A percentile compares a stretch with the other conserved stretches of the same genome.
Evolutionary conservation across 371 early-diverging fungal genomes (phyloP).

Genomic region (Haplosporangium sp.): DNA sequence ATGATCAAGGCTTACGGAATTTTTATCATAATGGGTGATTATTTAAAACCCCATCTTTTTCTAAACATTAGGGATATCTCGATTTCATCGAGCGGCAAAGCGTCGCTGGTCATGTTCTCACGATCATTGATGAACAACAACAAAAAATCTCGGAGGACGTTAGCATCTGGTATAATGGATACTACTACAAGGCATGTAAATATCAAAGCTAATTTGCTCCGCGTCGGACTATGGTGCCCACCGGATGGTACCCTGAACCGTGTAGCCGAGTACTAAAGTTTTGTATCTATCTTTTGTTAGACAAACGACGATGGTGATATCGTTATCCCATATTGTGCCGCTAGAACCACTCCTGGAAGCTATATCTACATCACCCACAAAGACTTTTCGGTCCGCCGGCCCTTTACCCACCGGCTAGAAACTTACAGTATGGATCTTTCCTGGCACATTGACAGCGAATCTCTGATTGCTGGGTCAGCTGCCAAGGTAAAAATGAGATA

Average conservation of each 20-base stretch:
- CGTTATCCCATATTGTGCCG: conserved; percentile 57
- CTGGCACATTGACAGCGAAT: conserved; percentile 63
- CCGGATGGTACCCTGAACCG: background rate
- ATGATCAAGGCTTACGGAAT: background rate
- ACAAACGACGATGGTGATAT: conserved; percentile 58
- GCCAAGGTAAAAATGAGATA: conserved; percentile 52
- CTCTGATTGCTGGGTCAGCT: conserved; percentile 55
- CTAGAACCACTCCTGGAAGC: background rate
- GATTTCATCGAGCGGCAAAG: conserved; percentile 60
- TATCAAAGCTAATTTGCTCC: background rate
- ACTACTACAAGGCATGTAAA: conserved; percentile 58
- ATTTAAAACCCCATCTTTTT: background rate
- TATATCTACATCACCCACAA: conserved; percentile 54
- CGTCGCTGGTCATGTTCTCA: conserved; percentile 62
- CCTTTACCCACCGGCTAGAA: conserved; percentile 55
- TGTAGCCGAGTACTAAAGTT: background rate
- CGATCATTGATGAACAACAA: conserved; percentile 59
- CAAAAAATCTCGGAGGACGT: conserved; percentile 33
- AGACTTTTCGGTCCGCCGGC: conserved; percentile 57
- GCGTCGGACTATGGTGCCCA: too few species aligned
- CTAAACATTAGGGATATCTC: conserved; percentile 57
- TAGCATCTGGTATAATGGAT: conserved; percentile 59
- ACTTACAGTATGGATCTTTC: conserved; percentile 51
- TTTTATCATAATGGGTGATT: background rate
- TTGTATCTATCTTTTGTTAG: conserved; percentile 25